Percentiles rank a stretch among this genome's conserved stretches.
Conservation (phyloP, 148 eudicot species). For the Vaccinium corymbosum region DNA sequence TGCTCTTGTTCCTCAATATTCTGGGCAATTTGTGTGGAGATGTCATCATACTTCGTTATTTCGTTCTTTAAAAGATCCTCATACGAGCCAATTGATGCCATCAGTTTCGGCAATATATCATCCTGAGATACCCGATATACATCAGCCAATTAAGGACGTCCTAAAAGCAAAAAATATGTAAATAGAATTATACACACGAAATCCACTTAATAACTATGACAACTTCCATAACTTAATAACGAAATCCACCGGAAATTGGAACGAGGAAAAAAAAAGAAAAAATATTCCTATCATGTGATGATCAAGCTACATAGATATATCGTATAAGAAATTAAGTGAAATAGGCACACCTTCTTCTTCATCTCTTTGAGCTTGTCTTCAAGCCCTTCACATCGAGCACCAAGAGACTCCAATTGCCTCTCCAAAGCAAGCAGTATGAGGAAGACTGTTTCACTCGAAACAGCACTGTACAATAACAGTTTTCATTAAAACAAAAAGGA, state of each 20-base stretch:
- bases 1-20: slow-evolving; percentile 84
- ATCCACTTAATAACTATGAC: not conserved
- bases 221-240: not conserved
- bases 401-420: slow-evolving; percentile 93
- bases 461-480: not conserved
- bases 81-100: slow-evolving; percentile 85
- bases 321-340: not conserved
- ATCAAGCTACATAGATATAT: not conserved
- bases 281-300: not conserved
- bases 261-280: no score
- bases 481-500: not conserved
- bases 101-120: slow-evolving; percentile 90
- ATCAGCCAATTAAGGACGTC: slow-evolving; percentile 11
- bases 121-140: slow-evolving; percentile 46
- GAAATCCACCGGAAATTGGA: not conserved
- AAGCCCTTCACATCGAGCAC: slow-evolving; percentile 90
- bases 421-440: slow-evolving; percentile 31
- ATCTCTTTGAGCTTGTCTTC: slow-evolving; percentile 99
- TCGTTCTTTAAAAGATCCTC: slow-evolving; percentile 96
- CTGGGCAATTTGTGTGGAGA: slow-evolving; percentile 68
- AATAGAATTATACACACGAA: slow-evolving; percentile 1
- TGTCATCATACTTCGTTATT: slow-evolving; percentile 70
- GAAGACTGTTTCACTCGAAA: not conserved
- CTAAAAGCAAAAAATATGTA: not conserved
- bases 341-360: slow-evolving; percentile 75